Conservation (phyloP, 225 moss, liverwort and hornwort species). For the Ulota crispa region DNA sequence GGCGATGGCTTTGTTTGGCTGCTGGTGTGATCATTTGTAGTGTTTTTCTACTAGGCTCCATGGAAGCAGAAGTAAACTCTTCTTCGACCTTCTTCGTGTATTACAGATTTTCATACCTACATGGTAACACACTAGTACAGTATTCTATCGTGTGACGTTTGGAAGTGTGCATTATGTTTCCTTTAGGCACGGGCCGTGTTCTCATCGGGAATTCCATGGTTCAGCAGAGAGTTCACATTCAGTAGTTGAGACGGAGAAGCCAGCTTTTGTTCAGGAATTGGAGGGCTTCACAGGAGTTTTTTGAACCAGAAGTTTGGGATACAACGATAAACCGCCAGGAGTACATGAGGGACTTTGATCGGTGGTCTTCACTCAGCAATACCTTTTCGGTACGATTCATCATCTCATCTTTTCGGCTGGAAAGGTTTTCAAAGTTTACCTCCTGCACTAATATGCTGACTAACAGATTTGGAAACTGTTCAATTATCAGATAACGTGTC, state of each 20-base stretch:
- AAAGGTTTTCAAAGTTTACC: not conserved
- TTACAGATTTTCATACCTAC: conserved; percentile 74
- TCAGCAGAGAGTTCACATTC: not conserved
- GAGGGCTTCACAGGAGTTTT: conserved; percentile 34
- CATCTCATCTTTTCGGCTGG: conserved; percentile 1
- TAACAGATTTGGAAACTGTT: not conserved
- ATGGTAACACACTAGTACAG: conserved; percentile 46
- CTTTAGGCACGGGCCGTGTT: not conserved
- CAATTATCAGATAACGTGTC: not conserved
- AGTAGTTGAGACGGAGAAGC: not conserved
- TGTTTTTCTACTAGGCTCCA: conserved; percentile 61
- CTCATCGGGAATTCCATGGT: not conserved
- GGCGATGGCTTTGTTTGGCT: not conserved
- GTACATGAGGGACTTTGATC: conserved; percentile 33
- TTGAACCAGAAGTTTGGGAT: conserved; percentile 37
- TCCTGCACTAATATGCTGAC: not conserved
- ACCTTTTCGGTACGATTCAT: conserved; percentile 45
- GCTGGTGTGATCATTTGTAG: not conserved
- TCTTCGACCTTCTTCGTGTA: conserved; percentile 90
- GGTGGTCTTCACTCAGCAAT: conserved; percentile 51
- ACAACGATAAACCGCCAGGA: conserved; percentile 33
- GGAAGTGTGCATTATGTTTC: conserved; percentile 5
- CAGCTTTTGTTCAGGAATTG: not conserved
- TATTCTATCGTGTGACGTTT: not conserved
- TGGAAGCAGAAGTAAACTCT: conserved; percentile 77